Conservation (phyloP, 1,284 basidiomycete genomes). For the Tetrapyrgos nigripes region DNA sequence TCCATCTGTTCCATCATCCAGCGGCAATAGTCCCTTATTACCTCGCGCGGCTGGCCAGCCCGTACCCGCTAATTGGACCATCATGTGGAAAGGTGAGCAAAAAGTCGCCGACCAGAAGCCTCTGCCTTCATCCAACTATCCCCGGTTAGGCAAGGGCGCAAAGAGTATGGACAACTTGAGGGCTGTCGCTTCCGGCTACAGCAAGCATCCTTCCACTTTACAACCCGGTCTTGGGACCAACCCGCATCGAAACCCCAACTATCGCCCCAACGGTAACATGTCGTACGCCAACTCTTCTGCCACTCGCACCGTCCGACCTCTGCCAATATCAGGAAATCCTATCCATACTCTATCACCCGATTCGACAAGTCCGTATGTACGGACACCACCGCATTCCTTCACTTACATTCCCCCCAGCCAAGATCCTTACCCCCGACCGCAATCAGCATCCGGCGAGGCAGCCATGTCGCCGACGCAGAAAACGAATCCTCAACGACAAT, state of each 20-base stretch:
- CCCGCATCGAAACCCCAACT: constrained; percentile 34
- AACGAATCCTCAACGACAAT: constrained; percentile 29
- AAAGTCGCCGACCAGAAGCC: constrained; percentile 38
- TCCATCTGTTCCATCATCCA: constrained; percentile 36
- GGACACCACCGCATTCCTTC: constrained; percentile 33
- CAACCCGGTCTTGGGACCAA: constrained; percentile 38
- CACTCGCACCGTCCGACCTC: constrained; percentile 36
- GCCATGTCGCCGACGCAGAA: constrained; percentile 50
- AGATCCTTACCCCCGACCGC: constrained; percentile 65
- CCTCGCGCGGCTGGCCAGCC: constrained; percentile 38
- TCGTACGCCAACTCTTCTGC: background rate
- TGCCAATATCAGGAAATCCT: constrained; percentile 47
- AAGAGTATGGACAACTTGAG: constrained; percentile 69
- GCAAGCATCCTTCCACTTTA: constrained; percentile 39
- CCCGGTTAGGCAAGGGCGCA: constrained; percentile 44
- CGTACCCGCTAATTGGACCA: constrained; percentile 52
- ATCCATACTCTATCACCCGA: constrained; percentile 19
- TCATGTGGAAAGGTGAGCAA: constrained; percentile 55
- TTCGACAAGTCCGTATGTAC: constrained; percentile 24
- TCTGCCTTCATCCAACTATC: constrained; percentile 33
- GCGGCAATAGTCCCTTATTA: constrained; percentile 25
- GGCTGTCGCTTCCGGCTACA: constrained; percentile 19
- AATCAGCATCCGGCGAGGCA: constrained; percentile 59
- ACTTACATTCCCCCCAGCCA: constrained; percentile 41
- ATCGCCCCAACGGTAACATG: constrained; percentile 29